Base-by-base conservation (phyloP, 441 rosid genomes). In the Populus tomentosa region DNA sequence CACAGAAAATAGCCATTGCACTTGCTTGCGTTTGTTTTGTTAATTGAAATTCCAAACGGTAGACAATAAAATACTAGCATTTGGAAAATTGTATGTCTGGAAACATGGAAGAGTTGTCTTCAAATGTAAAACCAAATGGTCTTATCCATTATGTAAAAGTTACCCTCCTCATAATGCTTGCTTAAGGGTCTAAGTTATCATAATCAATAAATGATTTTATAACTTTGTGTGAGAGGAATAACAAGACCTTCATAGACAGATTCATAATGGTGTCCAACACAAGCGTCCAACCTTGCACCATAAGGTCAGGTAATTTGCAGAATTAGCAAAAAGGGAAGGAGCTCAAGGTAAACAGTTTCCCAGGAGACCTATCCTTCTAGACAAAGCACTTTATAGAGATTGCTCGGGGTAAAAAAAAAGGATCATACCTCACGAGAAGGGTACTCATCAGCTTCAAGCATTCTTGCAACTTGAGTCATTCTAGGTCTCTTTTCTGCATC, bases 361-460 rank as follows among this genome's bases (percentile, higher is more conserved):
- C 63, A 26, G n/a, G n/a, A 61, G 21, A 35, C n/a, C 21, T 5
- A 30, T 40, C 23, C 21, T 30, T 35, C 42, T 18, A 3, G 6
- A 18, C 6, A 10, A 67, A 67, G 24, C 8, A 16, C 10, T 40
- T 30, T 28, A 33, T 14, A 14, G 16, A 20, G 40, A 20, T 28
- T 67, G 9, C 21, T 30, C 38, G n/a, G 7, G 2, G 23, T 10
- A 16, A 30, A n/a, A 20, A 6, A 36, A 40, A 42, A 10, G 0
- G 20, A 30, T 33, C 79, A 21, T 87, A 92, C 97, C 94, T 92
- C 97, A 26, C 86, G 89, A 53, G 86, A 83, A 65, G 91, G 94
- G 82, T 88, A 83, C 50, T 94, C 99, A 73, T 95, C 95, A 59
- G 95, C 88, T 86, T 95, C 99, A 67, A 95, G 97, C 97, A 94